phyloP scores from a whole-genome alignment of 2,329 filamentous ascomycete species.

The Sporothrix dimorphospora region DNA sequence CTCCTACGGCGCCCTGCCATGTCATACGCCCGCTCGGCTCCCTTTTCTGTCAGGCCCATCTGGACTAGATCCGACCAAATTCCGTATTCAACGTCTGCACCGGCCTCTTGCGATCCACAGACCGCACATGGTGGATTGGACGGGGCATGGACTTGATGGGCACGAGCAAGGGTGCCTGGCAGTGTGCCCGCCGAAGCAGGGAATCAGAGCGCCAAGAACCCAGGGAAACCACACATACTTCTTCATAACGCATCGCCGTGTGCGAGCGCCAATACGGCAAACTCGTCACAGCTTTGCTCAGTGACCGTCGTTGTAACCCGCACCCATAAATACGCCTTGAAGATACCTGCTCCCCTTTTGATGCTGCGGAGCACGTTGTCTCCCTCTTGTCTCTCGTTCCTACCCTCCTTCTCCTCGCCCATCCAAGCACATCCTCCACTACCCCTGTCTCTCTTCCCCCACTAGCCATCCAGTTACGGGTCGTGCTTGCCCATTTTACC shows the following conservation, averaged over 20 bases:
- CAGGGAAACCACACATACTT: slow-evolving; percentile 7
- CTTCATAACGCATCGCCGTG: background rate
- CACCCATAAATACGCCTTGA: background rate
- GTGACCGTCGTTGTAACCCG: background rate
- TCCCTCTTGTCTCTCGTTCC: background rate
- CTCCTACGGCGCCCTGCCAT: background rate
- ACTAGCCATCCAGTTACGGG: slow-evolving; percentile 24
- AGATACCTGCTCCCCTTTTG: background rate
- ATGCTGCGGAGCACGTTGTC: slow-evolving; percentile 13
- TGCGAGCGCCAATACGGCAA: background rate
- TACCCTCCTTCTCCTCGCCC: background rate
- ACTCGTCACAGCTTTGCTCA: background rate
- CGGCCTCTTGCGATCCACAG: slow-evolving; percentile 22
- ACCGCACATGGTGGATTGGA: background rate
- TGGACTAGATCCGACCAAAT: background rate
- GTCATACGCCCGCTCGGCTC: slow-evolving; percentile 1
- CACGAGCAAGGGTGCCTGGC: background rate
- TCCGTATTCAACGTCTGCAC: slow-evolving; percentile 12
- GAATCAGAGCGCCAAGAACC: slow-evolving; percentile 10
- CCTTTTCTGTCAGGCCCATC: background rate
- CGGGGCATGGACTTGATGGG: slow-evolving; percentile 4
- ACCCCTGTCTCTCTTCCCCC: slow-evolving; percentile 15
- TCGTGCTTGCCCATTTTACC: slow-evolving; percentile 26
- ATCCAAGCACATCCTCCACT: slow-evolving; percentile 1
- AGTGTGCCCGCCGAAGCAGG: slow-evolving; percentile 22